phyloP scores from a whole-genome alignment of 1,284 basidiomycete genomes.

The Marasmius sp. region DNA sequence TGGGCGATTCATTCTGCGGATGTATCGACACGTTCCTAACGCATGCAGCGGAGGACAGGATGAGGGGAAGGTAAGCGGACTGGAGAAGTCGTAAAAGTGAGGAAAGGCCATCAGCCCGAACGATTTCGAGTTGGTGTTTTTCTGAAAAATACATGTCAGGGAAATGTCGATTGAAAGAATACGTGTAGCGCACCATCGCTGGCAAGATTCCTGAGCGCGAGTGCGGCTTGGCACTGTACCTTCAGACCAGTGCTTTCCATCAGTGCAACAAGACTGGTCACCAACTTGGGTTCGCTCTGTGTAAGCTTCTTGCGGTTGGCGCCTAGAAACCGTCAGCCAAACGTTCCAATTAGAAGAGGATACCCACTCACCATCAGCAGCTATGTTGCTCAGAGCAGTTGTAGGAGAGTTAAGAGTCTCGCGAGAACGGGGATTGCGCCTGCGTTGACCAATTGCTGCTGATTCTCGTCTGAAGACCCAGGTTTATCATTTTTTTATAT shows the following conservation, averaged over 20 bases:
- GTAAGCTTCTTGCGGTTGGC: conserved; percentile 97
- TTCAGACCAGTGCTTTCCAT: conserved; percentile 98
- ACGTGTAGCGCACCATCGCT: conserved; percentile 87
- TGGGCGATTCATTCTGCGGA: too few relatives aligned
- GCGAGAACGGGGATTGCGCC: too few relatives aligned
- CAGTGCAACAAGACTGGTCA: conserved; percentile 90
- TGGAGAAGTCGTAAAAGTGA: too few relatives aligned
- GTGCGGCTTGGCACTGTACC: conserved; percentile 97
- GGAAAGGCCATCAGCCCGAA: too few relatives aligned
- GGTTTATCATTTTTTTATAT: conserved; percentile 1
- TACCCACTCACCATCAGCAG: conserved; percentile 93
- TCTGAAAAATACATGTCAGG: too few relatives aligned
- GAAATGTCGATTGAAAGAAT: too few relatives aligned
- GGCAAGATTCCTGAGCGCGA: conserved; percentile 95
- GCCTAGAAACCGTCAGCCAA: too few relatives aligned
- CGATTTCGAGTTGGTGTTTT: too few relatives aligned
- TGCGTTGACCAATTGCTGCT: conserved; percentile 98
- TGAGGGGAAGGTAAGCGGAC: too few relatives aligned
- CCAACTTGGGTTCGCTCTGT: conserved; percentile 92
- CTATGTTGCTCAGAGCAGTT: conserved; percentile 97
- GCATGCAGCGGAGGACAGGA: too few relatives aligned
- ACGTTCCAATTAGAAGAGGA: too few relatives aligned
- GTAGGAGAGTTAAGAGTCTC: conserved; percentile 99
- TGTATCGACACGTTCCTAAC: too few relatives aligned
- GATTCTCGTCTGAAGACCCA: conserved; percentile 81